Conservation (phyloP, 2,329 filamentous ascomycete genomes). For the Trichoderma gracile region DNA sequence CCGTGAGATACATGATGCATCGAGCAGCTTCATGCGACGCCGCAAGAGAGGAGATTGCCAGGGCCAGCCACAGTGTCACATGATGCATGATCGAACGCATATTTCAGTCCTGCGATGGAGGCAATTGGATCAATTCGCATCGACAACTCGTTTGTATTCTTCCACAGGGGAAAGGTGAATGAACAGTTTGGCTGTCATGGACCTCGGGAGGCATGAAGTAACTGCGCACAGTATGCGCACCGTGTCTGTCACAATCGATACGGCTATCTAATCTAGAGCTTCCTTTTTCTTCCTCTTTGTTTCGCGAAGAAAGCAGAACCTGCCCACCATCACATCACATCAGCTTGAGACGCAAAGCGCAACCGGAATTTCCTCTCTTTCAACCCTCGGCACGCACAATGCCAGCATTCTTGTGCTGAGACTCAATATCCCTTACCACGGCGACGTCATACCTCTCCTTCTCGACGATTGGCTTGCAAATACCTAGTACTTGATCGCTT, state of each 20-base stretch:
- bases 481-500: neutral
- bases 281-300: neutral
- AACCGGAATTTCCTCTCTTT: neutral
- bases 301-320: neutral
- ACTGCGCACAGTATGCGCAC: neutral
- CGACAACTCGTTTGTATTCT: neutral
- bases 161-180: too few relatives aligned
- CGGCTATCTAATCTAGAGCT: constrained; percentile 20
- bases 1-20: constrained; percentile 54
- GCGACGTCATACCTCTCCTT: neutral
- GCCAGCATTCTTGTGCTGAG: neutral
- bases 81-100: too few relatives aligned
- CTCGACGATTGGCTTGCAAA: neutral
- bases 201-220: too few relatives aligned
- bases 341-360: neutral
- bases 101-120: too few relatives aligned
- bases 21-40: constrained; percentile 28
- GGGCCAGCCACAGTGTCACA: constrained; percentile 19
- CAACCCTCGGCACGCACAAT: neutral
- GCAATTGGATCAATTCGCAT: too few relatives aligned
- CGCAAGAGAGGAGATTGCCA: constrained; percentile 1
- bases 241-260: constrained; percentile 14
- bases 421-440: neutral
- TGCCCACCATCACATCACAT: neutral
- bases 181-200: neutral